Evolutionary conservation across 1,139 yeast genomes (phyloP).

Genomic region (Nakaseomyces nivariensis): DNA sequence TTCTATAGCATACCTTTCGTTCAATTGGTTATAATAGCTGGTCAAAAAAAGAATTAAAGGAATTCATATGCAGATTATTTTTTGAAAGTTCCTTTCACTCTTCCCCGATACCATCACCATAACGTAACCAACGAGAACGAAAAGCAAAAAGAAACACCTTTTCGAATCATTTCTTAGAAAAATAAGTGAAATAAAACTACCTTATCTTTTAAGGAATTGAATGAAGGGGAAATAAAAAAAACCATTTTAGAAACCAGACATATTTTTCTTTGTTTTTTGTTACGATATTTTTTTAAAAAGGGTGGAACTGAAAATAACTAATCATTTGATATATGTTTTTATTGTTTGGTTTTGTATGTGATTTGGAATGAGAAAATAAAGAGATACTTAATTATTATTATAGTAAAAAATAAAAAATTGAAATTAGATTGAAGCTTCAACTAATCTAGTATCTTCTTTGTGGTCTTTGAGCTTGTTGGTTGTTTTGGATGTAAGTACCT

Average conservation of each 20-base stretch:
- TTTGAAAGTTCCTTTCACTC: neutral
- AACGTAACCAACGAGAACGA: too few relatives aligned
- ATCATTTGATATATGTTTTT: neutral
- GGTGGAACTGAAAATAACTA: neutral
- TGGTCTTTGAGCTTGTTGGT: slow-evolving; percentile 69
- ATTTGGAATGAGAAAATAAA: neutral
- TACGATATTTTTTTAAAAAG: neutral
- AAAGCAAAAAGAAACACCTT: too few relatives aligned
- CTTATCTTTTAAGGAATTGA: neutral
- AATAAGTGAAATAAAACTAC: too few relatives aligned
- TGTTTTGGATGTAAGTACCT: slow-evolving; percentile 93
- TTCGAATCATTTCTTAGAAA: too few relatives aligned
- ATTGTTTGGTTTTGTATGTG: neutral
- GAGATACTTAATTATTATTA: neutral
- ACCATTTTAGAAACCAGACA: slow-evolving; percentile 3
- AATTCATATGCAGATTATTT: neutral
- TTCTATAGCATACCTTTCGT: neutral
- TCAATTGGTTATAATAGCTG: neutral
- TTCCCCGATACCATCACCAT: neutral
- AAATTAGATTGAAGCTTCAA: neutral
- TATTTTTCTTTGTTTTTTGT: neutral
- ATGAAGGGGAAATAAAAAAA: neutral
- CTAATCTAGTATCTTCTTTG: slow-evolving; percentile 39
- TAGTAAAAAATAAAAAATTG: neutral
- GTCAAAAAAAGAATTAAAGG: neutral